phyloP scores from a whole-genome alignment of 2,329 filamentous ascomycete species.

The Aspergillus phoenicis region DNA sequence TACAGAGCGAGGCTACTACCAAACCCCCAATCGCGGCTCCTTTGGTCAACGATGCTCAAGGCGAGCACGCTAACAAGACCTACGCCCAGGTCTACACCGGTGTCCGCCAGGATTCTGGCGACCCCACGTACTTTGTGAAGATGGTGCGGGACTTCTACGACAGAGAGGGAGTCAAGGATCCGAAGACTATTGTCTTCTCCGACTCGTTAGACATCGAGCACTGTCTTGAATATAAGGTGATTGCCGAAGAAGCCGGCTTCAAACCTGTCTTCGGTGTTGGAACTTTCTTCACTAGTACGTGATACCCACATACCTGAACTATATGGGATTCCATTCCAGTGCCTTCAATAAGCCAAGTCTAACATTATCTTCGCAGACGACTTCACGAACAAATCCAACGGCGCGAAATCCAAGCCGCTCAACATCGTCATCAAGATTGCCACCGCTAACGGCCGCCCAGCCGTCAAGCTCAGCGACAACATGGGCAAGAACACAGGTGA shows the following conservation, averaged over 20 bases:
- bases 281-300: conserved; percentile 82
- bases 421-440: conserved; percentile 99
- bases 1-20: conserved; percentile 42
- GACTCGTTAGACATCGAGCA: conserved; percentile 90
- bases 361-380: conserved; percentile 61
- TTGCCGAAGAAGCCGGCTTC: conserved; percentile 79
- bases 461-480: conserved; percentile 93
- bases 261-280: conserved; percentile 89
- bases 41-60: conserved; percentile 30
- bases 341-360: background rate
- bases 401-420: conserved; percentile 82
- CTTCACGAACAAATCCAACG: conserved; percentile 71
- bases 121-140: conserved; percentile 77
- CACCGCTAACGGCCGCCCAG: conserved; percentile 75
- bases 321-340: background rate
- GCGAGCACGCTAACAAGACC: conserved; percentile 54
- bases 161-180: conserved; percentile 69
- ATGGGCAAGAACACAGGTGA: conserved; percentile 93
- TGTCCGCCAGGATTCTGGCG: conserved; percentile 86
- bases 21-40: conserved; percentile 50
- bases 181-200: conserved; percentile 92
- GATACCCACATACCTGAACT: background rate
- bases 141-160: conserved; percentile 82
- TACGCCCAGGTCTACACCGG: conserved; percentile 84
- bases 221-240: conserved; percentile 85